Base-by-base conservation (phyloP, 495 filamentous ascomycete species). In the Stereocaulon alpinum region DNA sequence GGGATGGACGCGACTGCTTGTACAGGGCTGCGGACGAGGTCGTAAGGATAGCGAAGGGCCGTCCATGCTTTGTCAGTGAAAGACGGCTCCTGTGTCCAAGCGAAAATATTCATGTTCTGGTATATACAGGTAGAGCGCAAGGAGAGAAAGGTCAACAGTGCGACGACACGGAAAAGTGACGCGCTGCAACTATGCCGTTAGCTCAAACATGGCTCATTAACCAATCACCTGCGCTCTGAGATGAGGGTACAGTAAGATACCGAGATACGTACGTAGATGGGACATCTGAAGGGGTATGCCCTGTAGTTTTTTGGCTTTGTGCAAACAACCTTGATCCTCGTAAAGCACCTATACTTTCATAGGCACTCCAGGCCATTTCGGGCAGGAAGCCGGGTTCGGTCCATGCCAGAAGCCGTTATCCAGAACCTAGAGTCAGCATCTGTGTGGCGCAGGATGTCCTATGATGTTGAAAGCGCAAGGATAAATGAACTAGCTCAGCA, bases 1-100 rank as follows among this genome's bases (percentile, higher is more conserved):
- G 90, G 88, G 55, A 94, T 71, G 0, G 86, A 85, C 53, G 93
- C 72, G 42, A 91, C 67, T 17, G 82, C 71, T 65, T 84, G 81
- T 73, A 90, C 79, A 22, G 64, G 63, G 57, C 59, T 56, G 57
- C 60, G 60, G 27, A 65, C 40, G 34, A 63, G 24, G 40, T 67
- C 63, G 45, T 60, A 57, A n/a, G 65, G 65, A 43, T 63, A 61
- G 27, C 42, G 59, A 20, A 59, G 24, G 6, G 52, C 30, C 29
- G 53, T 34, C 63, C 63, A 65, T 41, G 58, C 65, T 29, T 63
- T 65, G 18, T 67, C 65, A 22, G 61, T 42, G 27, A 67, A 30
- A 7, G 65, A 63, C 17, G 63, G 65, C 58, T 67, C 62, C 29
- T 58, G 59, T 12, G 54, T 42, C 51, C 61, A 40, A 0, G 58